Conservation (phyloP, 1,139 yeast species). For the Eremothecium gossypii region DNA sequence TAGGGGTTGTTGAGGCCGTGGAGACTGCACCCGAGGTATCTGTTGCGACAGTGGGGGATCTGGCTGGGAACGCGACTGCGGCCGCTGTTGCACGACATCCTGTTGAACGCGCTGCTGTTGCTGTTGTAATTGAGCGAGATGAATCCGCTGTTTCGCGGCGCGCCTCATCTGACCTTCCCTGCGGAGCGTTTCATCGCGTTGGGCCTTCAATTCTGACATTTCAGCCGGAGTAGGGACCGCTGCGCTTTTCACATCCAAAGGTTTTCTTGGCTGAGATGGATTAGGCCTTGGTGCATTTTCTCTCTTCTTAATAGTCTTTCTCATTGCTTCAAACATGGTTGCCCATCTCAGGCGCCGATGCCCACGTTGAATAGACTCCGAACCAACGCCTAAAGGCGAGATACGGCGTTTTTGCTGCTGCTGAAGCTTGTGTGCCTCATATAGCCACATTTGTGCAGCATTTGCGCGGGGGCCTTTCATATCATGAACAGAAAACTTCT, state of each 20-base stretch:
- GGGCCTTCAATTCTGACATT: constrained; percentile 68
- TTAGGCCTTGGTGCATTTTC: constrained; percentile 59
- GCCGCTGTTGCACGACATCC: constrained; percentile 7
- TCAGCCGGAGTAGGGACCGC: constrained; percentile 73
- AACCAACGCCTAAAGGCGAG: constrained; percentile 84
- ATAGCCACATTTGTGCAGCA: constrained; percentile 85
- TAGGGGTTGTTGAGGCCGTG: constrained; percentile 1
- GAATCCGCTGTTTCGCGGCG: constrained; percentile 26
- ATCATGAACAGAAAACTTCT: constrained; percentile 74
- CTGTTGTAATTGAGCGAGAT: constrained; percentile 17
- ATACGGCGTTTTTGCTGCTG: constrained; percentile 73
- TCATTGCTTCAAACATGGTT: constrained; percentile 90
- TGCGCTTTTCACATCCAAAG: constrained; percentile 33
- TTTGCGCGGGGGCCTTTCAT: constrained; percentile 81
- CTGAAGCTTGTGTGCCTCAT: constrained; percentile 82
- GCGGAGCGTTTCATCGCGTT: constrained; percentile 70
- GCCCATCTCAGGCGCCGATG: constrained; percentile 90
- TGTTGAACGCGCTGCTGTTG: constrained; percentile 10
- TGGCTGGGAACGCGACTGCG: constrained; percentile 9
- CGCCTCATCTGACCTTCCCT: constrained; percentile 29
- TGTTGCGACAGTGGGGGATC: constrained; percentile 14
- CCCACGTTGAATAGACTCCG: constrained; percentile 87
- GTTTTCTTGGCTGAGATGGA: constrained; percentile 33
- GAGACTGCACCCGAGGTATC: constrained; percentile 16
- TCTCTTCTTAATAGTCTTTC: constrained; percentile 81